A percentile compares a stretch with the other conserved stretches of the same genome.
These are phyloP conservation scores for Botrytis cinerea DNA, from an alignment of 2,329 filamentous ascomycete species.

Conservation along the genomic window DNA sequence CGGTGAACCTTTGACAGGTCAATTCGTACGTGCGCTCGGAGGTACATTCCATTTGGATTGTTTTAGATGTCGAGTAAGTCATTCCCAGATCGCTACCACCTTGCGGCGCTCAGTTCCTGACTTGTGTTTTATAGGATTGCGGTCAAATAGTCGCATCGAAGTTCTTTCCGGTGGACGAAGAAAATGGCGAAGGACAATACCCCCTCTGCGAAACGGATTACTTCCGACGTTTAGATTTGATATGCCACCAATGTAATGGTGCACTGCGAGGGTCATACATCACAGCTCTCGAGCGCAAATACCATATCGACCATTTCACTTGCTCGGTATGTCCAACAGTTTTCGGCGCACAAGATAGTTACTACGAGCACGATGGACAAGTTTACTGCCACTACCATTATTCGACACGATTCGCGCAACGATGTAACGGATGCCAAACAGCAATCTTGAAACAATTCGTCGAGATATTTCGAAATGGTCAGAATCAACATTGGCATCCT, in stretches of 20 bases:
- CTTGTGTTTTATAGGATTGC: constrained; percentile 69
- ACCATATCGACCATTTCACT: constrained; percentile 98
- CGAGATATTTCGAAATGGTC: constrained; percentile 95
- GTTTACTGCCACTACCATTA: constrained; percentile 99
- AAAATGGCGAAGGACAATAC: constrained; percentile 82
- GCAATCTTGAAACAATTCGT: constrained; percentile 99
- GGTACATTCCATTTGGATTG: constrained; percentile 97
- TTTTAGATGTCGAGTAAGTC: constrained; percentile 85
- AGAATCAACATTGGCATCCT: constrained; percentile 99
- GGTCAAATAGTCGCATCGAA: constrained; percentile 97
- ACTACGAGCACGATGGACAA: constrained; percentile 95
- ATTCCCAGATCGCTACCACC: constrained; percentile 7
- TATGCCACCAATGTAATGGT: constrained; percentile 90
- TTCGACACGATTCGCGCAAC: constrained; percentile 93
- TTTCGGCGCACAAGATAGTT: constrained; percentile 98
- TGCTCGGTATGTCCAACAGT: constrained; percentile 96
- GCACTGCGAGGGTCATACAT: constrained; percentile 96
- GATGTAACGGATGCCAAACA: constrained; percentile 95
- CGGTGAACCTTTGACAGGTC: constrained; percentile 81
- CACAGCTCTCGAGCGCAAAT: constrained; percentile 94
- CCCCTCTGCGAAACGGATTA: constrained; percentile 98
- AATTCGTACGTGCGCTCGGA: constrained; percentile 91
- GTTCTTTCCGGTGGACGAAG: constrained; percentile 95
- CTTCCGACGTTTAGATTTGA: constrained; percentile 84
- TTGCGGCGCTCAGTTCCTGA: constrained; percentile 25